phyloP scores from a whole-genome alignment of 2,329 filamentous ascomycete genomes.

The Dactylellina leptospora region DNA sequence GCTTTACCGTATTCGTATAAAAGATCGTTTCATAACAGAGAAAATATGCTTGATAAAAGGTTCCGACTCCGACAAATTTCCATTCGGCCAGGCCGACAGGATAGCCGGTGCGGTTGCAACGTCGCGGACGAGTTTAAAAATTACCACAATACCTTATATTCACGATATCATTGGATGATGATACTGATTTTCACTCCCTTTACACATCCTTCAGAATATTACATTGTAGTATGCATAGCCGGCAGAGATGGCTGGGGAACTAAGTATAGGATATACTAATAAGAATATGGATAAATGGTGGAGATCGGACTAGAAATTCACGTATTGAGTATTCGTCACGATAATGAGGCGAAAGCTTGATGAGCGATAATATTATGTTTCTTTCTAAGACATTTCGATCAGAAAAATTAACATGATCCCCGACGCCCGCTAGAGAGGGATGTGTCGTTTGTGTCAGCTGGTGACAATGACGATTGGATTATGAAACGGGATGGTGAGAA shows the following conservation, averaged over 20 bases:
- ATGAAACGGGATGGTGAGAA: constrained; percentile 6
- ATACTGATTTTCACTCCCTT: constrained; percentile 15
- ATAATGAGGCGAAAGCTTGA: background rate
- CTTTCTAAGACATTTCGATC: background rate
- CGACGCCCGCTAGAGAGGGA: constrained; percentile 7
- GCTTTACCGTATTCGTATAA: too few species aligned
- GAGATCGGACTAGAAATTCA: constrained; percentile 14
- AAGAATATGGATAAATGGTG: constrained; percentile 16
- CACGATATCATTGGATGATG: constrained; percentile 21
- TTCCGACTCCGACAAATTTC: constrained; percentile 15
- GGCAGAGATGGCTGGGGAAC: background rate
- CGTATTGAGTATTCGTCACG: background rate
- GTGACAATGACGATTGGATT: background rate
- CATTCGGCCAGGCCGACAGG: constrained; percentile 17
- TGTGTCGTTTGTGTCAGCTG: constrained; percentile 1
- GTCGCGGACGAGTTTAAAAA: constrained; percentile 3
- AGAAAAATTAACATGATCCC: constrained; percentile 3
- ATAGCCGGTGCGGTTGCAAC: constrained; percentile 3
- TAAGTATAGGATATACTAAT: constrained; percentile 35
- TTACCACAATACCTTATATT: constrained; percentile 7
- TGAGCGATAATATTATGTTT: background rate
- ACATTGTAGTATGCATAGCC: constrained; percentile 22
- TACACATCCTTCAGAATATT: constrained; percentile 17
- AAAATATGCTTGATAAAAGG: background rate
- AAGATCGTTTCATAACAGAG: too few species aligned